Percentiles rank a stretch among this genome's conserved stretches.
These are phyloP conservation scores for Polygonum aviculare DNA, from an alignment of 148 eudicot species.

Conservation along the genomic window DNA sequence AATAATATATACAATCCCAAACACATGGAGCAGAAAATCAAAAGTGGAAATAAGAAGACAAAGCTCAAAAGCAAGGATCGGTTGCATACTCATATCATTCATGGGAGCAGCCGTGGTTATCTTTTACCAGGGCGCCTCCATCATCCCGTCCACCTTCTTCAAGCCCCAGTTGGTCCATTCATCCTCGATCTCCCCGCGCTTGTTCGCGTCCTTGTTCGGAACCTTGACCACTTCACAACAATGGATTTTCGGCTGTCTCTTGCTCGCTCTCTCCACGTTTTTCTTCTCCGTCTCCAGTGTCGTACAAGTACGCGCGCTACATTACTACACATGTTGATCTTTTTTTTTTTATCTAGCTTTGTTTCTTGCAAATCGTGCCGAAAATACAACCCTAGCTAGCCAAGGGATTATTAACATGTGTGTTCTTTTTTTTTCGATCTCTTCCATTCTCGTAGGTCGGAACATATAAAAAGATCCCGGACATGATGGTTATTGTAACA, in stretches of 20 bases:
- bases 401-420: neutral
- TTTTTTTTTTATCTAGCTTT: neutral
- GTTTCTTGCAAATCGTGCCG: neutral
- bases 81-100: slow-evolving; percentile 31
- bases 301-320: slow-evolving; percentile 28
- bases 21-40: slow-evolving; percentile 12
- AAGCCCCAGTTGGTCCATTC: slow-evolving; percentile 19
- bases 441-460: slow-evolving; percentile 27
- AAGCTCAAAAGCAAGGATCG: slow-evolving; percentile 33
- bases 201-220: slow-evolving; percentile 30
- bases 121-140: slow-evolving; percentile 36
- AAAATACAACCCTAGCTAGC: neutral
- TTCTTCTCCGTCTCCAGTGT: slow-evolving; percentile 51
- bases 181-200: slow-evolving; percentile 11
- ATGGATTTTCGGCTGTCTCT: slow-evolving; percentile 50
- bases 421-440: neutral
- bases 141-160: slow-evolving; percentile 28
- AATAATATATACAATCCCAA: too few species aligned
- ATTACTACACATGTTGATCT: neutral
- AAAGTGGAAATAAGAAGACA: slow-evolving; percentile 25
- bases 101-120: slow-evolving; percentile 34
- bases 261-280: slow-evolving; percentile 53
- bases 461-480: slow-evolving; percentile 40
- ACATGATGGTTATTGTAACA: slow-evolving; percentile 60
- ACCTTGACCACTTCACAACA: slow-evolving; percentile 35